phyloP scores from a whole-genome alignment of 805 yeast genomes.

The Zygosaccharomyces pseudorouxii region DNA sequence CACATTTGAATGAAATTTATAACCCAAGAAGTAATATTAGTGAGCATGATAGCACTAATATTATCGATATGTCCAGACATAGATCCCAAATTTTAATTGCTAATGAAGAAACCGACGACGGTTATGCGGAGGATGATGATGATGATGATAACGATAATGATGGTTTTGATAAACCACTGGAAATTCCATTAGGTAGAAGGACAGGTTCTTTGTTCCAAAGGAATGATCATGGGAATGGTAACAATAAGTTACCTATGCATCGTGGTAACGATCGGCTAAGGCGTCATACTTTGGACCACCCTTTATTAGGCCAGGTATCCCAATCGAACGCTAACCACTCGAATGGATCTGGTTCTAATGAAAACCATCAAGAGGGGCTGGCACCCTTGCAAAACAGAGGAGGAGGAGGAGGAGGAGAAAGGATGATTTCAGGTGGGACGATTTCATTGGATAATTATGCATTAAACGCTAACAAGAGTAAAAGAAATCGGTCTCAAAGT shows the following conservation, averaged over 20 bases:
- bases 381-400: neutral
- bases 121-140: constrained; percentile 32
- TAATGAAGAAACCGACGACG: constrained; percentile 29
- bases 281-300: constrained; percentile 11
- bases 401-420: too few relatives aligned
- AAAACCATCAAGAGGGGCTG: constrained; percentile 1
- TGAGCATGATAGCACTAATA: constrained; percentile 13
- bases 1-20: neutral
- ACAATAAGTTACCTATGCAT: neutral
- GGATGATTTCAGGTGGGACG: neutral
- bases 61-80: constrained; percentile 13
- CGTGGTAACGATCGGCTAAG: neutral
- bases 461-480: neutral
- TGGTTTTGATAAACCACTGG: constrained; percentile 23
- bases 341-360: neutral
- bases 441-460: constrained; percentile 2
- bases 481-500: constrained; percentile 1
- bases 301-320: constrained; percentile 3
- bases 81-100: constrained; percentile 13
- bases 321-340: neutral
- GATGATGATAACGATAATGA: constrained; percentile 24
- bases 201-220: constrained; percentile 22
- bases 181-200: constrained; percentile 25
- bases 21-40: constrained; percentile 4
- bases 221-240: neutral